phyloP scores from a whole-genome alignment of 306 rosid species.

The Pyrus betulifolia region DNA sequence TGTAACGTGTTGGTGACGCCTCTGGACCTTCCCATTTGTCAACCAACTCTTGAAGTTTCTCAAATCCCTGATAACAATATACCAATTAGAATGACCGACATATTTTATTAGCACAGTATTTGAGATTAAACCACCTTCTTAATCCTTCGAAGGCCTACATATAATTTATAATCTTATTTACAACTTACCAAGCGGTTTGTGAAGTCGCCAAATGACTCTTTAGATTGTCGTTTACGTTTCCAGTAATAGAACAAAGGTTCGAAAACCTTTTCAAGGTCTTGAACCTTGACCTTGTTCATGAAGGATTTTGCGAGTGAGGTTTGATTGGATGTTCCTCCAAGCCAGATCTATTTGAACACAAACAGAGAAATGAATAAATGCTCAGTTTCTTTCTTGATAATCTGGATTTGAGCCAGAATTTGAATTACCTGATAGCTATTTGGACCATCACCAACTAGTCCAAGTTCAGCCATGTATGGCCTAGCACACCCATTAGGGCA shows the following conservation, averaged over 20 bases:
- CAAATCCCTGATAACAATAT: constrained; percentile 62
- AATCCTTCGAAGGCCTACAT: neutral
- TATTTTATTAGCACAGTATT: neutral
- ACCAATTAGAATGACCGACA: constrained; percentile 1
- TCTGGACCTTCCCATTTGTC: constrained; percentile 91
- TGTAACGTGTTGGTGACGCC: constrained; percentile 50
- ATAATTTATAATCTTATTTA: neutral
- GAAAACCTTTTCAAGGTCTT: constrained; percentile 80
- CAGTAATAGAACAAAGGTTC: constrained; percentile 88
- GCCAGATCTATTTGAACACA: constrained; percentile 61
- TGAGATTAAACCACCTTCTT: neutral
- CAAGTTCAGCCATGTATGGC: constrained; percentile 99
- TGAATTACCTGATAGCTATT: constrained; percentile 89
- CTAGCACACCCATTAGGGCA: constrained; percentile 97
- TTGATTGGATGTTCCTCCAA: constrained; percentile 84
- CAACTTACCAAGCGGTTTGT: constrained; percentile 64
- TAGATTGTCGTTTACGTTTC: constrained; percentile 84
- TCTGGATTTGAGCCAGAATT: constrained; percentile 6
- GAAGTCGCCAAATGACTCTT: constrained; percentile 88
- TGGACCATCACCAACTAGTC: constrained; percentile 95
- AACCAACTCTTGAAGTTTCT: constrained; percentile 62
- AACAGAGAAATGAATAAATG: neutral
- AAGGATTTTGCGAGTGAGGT: constrained; percentile 68
- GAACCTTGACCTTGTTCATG: constrained; percentile 89
- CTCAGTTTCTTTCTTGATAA: neutral